phyloP scores from a whole-genome alignment of 139 green algal species.

The Coelastrella sp. region DNA sequence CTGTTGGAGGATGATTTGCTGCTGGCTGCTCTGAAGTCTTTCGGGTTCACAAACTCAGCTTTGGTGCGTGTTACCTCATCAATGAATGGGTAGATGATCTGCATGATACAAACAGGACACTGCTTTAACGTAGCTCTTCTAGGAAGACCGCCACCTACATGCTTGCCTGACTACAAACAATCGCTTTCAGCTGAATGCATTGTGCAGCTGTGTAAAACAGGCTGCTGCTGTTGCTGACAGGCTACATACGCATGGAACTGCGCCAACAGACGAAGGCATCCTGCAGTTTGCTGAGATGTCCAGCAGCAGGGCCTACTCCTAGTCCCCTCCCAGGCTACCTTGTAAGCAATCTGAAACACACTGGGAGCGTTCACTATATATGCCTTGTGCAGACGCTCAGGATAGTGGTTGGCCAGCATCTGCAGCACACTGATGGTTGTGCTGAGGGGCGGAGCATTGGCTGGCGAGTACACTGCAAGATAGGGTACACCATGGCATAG shows the following conservation, averaged over 20 bases:
- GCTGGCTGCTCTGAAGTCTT: slow-evolving; percentile 1
- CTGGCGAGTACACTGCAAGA: slow-evolving; percentile 28
- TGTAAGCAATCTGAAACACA: slow-evolving; percentile 58
- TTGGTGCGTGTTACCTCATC: slow-evolving; percentile 34
- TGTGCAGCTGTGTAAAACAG: too few relatives aligned
- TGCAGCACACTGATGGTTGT: slow-evolving; percentile 46
- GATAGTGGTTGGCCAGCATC: slow-evolving; percentile 65
- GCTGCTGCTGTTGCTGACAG: too few relatives aligned
- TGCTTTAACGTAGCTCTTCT: background rate
- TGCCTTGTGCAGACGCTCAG: slow-evolving; percentile 59
- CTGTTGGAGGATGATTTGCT: background rate
- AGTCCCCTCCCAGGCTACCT: too few relatives aligned
- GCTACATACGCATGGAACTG: background rate
- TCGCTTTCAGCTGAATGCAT: too few relatives aligned
- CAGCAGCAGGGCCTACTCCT: background rate
- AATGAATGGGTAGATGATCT: slow-evolving; percentile 41
- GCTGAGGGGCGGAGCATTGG: slow-evolving; percentile 56
- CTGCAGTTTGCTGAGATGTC: background rate
- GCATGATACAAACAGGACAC: background rate
- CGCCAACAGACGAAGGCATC: background rate
- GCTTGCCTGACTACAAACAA: background rate
- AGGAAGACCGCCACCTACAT: background rate
- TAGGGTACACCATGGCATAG: background rate
- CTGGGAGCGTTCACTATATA: slow-evolving; percentile 63
- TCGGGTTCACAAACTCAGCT: slow-evolving; percentile 39